Evolutionary conservation across 306 rosid genomes (phyloP).

Genomic region (Prunus dulcis): DNA sequence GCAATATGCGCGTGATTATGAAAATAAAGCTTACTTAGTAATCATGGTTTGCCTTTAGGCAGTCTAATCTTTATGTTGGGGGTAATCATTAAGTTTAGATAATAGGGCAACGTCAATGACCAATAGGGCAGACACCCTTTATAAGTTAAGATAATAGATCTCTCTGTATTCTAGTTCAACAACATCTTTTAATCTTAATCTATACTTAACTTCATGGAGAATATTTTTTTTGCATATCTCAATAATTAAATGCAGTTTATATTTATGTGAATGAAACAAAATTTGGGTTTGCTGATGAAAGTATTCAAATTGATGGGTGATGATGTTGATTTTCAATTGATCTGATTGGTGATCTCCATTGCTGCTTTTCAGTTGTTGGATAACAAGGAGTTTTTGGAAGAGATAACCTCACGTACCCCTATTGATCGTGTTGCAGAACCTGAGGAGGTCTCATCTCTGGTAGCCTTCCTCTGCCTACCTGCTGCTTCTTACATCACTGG

Average conservation of each 20-base stretch:
- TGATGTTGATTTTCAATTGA: background rate
- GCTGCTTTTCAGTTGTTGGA: conserved; percentile 42
- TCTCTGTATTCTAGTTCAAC: background rate
- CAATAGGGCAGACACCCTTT: background rate
- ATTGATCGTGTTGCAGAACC: conserved; percentile 64
- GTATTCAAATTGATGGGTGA: background rate
- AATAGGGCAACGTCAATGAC: background rate
- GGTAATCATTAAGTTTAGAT: background rate
- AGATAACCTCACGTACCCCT: conserved; percentile 50
- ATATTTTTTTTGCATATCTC: background rate
- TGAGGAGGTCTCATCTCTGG: conserved; percentile 79
- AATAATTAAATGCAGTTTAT: background rate
- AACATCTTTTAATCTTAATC: background rate
- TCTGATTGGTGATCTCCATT: background rate
- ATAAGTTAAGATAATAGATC: too few relatives aligned
- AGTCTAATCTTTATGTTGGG: background rate
- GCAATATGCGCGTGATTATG: background rate
- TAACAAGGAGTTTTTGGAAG: conserved; percentile 38
- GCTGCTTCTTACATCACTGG: conserved; percentile 89
- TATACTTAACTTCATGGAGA: background rate
- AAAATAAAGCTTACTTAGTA: background rate
- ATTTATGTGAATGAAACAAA: background rate
- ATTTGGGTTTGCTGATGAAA: background rate
- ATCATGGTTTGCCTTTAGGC: background rate
- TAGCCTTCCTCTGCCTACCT: conserved; percentile 76